Evolutionary conservation across 192 early-diverging fungal species (phyloP).

Genomic region (Phycomyces nitens): DNA sequence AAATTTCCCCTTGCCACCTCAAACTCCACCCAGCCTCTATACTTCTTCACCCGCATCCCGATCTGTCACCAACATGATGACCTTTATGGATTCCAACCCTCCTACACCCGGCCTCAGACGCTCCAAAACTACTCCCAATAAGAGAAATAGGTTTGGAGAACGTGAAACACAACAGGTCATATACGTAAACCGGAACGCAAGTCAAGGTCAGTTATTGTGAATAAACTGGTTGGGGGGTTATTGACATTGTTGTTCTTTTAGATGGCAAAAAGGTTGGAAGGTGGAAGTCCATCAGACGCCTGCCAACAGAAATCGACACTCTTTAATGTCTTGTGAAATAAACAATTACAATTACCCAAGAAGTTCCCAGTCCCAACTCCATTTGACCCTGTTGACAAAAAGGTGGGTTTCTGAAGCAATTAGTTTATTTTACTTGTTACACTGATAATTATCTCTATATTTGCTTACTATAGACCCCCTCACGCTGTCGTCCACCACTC

Average conservation of each 20-base stretch:
- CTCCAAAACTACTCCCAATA: not conserved
- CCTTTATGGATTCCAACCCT: no score
- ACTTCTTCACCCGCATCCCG: not conserved
- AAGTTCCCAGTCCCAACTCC: no score
- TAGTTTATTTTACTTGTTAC: no score
- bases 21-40: not conserved
- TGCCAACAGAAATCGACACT: not conserved
- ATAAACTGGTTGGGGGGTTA: not conserved
- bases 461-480: no score
- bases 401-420: no score
- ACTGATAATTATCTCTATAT: no score
- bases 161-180: slow-evolving; percentile 17
- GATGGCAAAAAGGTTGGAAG: slow-evolving; percentile 4
- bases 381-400: no score
- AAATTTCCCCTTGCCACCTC: not conserved
- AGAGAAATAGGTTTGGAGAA: slow-evolving; percentile 9
- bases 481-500: no score
- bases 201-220: not conserved
- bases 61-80: no score
- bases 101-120: not conserved
- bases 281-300: slow-evolving; percentile 14
- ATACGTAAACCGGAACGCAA: slow-evolving; percentile 8
- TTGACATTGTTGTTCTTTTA: no score
- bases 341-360: no score
- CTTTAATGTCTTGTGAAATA: not conserved